Conservation (phyloP, 2,329 filamentous ascomycete genomes). For the Diplocarpon mali region DNA sequence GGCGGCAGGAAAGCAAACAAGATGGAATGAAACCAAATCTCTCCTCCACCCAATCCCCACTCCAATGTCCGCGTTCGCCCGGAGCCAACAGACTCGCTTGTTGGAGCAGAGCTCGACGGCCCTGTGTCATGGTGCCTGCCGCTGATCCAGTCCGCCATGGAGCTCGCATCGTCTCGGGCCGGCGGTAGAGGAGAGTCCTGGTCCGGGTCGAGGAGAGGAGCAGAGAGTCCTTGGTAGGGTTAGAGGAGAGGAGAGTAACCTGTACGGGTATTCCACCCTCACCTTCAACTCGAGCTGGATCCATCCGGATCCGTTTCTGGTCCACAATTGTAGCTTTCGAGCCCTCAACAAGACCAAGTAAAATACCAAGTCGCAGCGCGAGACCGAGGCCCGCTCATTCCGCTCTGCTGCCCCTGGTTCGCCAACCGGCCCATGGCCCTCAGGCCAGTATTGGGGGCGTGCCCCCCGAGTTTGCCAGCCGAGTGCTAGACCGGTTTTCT, state of each 20-base stretch:
- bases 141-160: neutral
- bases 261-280: neutral
- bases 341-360: too few species aligned
- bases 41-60: neutral
- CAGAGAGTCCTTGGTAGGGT: too few species aligned
- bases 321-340: conserved; percentile 4
- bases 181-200: too few species aligned
- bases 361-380: too few species aligned
- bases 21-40: neutral
- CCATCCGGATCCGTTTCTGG: conserved; percentile 7
- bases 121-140: too few species aligned
- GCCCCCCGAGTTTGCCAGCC: conserved; percentile 5
- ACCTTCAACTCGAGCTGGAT: neutral
- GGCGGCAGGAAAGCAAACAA: too few species aligned
- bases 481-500: conserved; percentile 7
- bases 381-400: conserved; percentile 5
- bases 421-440: conserved; percentile 6
- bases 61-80: conserved; percentile 11
- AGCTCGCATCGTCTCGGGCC: neutral
- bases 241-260: too few species aligned
- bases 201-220: too few species aligned
- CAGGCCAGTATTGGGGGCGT: conserved; percentile 13
- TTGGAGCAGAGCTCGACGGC: too few species aligned
- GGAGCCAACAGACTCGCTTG: too few species aligned
- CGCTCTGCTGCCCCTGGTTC: neutral